phyloP scores from a whole-genome alignment of 2,329 filamentous ascomycete genomes.

The Myriangium duriaei region DNA sequence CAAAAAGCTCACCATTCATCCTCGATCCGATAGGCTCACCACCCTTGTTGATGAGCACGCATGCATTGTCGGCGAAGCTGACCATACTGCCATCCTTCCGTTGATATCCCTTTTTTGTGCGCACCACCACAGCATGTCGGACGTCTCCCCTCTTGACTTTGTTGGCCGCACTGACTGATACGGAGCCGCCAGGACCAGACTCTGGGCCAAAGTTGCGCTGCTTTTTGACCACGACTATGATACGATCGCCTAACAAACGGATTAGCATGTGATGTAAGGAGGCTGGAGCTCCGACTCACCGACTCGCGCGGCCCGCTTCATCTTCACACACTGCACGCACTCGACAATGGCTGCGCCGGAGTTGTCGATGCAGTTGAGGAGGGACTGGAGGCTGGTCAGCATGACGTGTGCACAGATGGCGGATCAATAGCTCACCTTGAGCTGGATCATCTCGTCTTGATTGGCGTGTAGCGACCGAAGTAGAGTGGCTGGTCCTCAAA shows the following conservation, averaged over 20 bases:
- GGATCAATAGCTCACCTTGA: constrained; percentile 24
- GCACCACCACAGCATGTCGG: constrained; percentile 87
- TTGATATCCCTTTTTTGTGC: constrained; percentile 77
- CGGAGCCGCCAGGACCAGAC: constrained; percentile 56
- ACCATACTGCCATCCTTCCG: constrained; percentile 81
- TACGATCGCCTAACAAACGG: constrained; percentile 69
- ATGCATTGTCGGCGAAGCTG: constrained; percentile 95
- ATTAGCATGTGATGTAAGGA: constrained; percentile 2
- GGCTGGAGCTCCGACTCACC: constrained; percentile 43
- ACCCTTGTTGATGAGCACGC: constrained; percentile 91
- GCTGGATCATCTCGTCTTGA: constrained; percentile 80
- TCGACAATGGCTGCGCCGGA: constrained; percentile 95
- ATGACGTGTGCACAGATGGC: too few species aligned
- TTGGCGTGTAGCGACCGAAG: too few species aligned
- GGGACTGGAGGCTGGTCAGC: constrained; percentile 48
- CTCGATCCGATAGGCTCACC: constrained; percentile 90
- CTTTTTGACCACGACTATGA: constrained; percentile 95
- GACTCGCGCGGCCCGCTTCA: constrained; percentile 77
- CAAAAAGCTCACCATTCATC: constrained; percentile 53
- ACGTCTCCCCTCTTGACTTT: constrained; percentile 97
- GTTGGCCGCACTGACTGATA: constrained; percentile 62
- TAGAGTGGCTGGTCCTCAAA: too few species aligned
- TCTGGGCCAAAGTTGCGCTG: constrained; percentile 67
- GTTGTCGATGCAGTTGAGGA: constrained; percentile 99
- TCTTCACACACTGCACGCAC: constrained; percentile 84